Evolutionary conservation across 805 yeast genomes (phyloP), one percentile per base, ranked within the genome.

Genomic region (Nakazawaea anatomiae): DNA sequence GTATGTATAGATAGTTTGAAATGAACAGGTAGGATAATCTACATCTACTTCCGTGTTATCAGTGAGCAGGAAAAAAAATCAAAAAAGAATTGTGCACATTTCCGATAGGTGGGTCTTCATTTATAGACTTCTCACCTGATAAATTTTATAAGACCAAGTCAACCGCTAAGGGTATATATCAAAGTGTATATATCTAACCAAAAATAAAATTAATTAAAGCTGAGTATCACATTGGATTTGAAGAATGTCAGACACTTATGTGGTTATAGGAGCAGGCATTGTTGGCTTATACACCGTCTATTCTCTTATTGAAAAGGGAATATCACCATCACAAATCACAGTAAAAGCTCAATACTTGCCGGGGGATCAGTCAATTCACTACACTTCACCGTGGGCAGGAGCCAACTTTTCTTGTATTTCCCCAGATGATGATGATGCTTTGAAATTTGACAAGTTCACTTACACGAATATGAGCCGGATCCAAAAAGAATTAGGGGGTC

Each of bases 341-440:
- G 75, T 87, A 2, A 57, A 83, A 18, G 92, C 88, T 6, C 79
- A 85, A 59, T 77, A 75, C 57, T 64, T 83, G 39, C 95, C 96
- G 3, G 96, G 95, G 4, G 96, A 88, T 60, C 85, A 80, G 56
- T 81, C 89, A 4, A 78, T 79, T 52, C 72, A 78, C 46, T 88
- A 84, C 64, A 82, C 96, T 1, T 85, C 91, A 0, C 96, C 96
- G 0, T 85, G 85, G 78, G 96, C 96, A 0, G 85, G 85, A 29
- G 85, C 82, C 6, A 80, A 80, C 60, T 80, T 79, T 59, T 75
- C 82, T 3, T 71, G 78, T 54, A 83, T 85, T 44, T 76, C 87
- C 0, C 86, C 83, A 2, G 73, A 75, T 53, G 87, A 82, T 56
- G 64, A 64, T 2, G 71, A 67, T n/a, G 71, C 78, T 0, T 58